phyloP scores from a whole-genome alignment of 495 filamentous ascomycete species.

The Neurospora discreta region DNA sequence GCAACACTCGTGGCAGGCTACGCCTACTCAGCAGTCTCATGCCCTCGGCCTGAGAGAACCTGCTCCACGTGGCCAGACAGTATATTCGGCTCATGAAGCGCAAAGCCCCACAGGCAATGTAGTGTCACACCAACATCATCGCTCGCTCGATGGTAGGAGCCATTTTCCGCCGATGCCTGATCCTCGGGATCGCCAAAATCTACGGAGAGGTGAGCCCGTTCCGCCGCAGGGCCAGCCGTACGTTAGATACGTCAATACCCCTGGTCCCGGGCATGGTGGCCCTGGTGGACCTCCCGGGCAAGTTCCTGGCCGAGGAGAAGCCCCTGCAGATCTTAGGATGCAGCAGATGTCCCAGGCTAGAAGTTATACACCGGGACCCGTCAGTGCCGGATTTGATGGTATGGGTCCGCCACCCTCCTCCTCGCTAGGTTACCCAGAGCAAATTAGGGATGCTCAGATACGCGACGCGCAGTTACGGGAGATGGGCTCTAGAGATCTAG shows the following conservation, averaged over 20 bases:
- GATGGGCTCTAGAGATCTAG: constrained; percentile 3
- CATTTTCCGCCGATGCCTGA: constrained; percentile 14
- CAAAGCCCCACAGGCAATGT: constrained; percentile 15
- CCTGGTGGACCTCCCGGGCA: background rate
- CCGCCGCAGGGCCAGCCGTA: constrained; percentile 23
- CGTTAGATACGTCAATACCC: constrained; percentile 18
- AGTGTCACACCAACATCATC: constrained; percentile 17
- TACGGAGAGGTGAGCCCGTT: constrained; percentile 7
- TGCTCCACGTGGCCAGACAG: constrained; percentile 22
- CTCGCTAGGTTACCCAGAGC: constrained; percentile 6
- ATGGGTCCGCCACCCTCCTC: constrained; percentile 13
- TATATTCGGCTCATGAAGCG: constrained; percentile 16
- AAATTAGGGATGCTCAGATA: constrained; percentile 4
- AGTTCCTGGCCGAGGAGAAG: background rate
- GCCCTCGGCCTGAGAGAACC: constrained; percentile 27
- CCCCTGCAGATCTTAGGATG: background rate
- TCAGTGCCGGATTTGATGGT: constrained; percentile 9
- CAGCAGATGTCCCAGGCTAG: constrained; percentile 8
- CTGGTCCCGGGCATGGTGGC: constrained; percentile 12
- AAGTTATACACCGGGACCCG: constrained; percentile 19
- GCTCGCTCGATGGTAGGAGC: constrained; percentile 10
- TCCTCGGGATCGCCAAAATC: background rate
- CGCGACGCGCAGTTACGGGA: constrained; percentile 3
- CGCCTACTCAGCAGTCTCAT: constrained; percentile 17
- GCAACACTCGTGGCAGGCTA: constrained; percentile 11